phyloP scores from a whole-genome alignment of 306 rosid species.

The Acmispon strigosus region DNA sequence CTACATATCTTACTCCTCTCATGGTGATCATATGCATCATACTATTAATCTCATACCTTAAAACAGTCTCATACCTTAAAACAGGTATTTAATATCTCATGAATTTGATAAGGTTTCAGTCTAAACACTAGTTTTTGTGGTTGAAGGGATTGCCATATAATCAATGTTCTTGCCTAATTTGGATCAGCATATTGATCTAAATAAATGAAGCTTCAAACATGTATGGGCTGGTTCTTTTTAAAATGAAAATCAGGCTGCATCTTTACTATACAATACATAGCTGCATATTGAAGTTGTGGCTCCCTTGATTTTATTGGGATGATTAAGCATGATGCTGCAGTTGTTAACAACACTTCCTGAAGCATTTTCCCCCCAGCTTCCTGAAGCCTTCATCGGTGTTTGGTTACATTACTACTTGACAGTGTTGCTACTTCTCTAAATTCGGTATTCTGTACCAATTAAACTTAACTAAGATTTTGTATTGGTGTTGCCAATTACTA shows the following conservation, averaged over 20 bases:
- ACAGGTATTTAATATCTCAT: neutral
- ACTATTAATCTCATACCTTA: neutral
- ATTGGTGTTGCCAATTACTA: neutral
- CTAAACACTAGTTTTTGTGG: neutral
- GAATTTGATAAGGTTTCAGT: neutral
- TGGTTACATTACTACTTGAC: neutral
- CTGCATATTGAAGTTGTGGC: neutral
- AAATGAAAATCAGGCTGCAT: neutral
- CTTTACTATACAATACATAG: neutral
- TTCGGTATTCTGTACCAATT: neutral
- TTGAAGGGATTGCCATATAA: neutral
- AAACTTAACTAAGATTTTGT: neutral
- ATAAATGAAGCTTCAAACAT: conserved; percentile 10
- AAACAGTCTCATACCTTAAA: neutral
- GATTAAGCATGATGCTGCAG: neutral
- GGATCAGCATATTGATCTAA: neutral
- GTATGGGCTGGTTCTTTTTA: neutral
- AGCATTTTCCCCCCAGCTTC: no score
- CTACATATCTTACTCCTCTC: neutral
- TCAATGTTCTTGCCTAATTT: neutral
- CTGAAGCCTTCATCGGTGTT: neutral
- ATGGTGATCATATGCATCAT: neutral
- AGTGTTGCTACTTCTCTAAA: neutral
- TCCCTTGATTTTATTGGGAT: neutral
- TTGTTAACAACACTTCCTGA: neutral